phyloP scores from a whole-genome alignment of 2,329 filamentous ascomycete species.

The Simplicillium sp. region DNA sequence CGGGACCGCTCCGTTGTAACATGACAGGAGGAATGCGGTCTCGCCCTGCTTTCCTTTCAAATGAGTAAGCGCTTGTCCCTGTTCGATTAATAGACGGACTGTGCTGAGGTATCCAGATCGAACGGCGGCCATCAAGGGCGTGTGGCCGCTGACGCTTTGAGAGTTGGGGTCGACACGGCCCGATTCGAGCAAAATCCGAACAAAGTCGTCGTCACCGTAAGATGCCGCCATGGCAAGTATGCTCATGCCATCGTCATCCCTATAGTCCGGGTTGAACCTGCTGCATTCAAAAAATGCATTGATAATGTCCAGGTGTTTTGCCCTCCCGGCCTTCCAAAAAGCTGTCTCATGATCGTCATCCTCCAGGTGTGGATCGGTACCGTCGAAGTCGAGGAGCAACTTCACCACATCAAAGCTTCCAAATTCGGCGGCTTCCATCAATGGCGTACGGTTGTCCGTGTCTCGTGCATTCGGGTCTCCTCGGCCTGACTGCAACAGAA shows the following conservation, averaged over 20 bases:
- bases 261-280: neutral
- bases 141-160: neutral
- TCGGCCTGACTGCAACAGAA: neutral
- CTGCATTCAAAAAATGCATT: neutral
- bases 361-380: neutral
- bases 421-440: constrained; percentile 3
- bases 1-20: neutral
- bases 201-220: neutral
- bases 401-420: constrained; percentile 1
- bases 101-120: neutral
- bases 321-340: neutral
- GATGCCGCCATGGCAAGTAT: neutral
- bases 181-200: neutral
- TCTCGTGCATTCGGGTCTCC: neutral
- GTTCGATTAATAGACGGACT: neutral
- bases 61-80: neutral
- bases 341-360: neutral
- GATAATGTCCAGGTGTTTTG: neutral
- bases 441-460: neutral
- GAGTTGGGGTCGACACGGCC: neutral
- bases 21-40: neutral
- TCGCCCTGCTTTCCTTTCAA: neutral
- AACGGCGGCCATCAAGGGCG: neutral
- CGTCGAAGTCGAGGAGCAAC: constrained; percentile 1
- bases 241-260: neutral